Evolutionary conservation across 805 yeast species (phyloP), one percentile per base, ranked within the genome.

Genomic region (Yarrowia osloensis): DNA sequence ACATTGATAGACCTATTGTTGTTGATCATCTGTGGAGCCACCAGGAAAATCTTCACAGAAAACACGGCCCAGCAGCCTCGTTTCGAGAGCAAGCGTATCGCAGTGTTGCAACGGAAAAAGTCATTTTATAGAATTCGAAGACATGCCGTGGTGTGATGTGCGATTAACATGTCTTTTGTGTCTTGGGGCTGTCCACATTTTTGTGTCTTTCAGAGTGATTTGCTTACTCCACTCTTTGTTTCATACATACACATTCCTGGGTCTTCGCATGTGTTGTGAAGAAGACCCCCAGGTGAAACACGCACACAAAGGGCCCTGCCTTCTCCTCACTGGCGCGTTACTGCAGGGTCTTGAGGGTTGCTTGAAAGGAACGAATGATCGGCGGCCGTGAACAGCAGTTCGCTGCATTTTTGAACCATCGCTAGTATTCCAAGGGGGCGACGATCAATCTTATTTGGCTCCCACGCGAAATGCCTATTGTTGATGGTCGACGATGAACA

Each of bases 281-380:
- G 29, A 15, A 33, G 39, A 31, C 50, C 8, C 33, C 37, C 42
- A 35, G 61, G 33, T 54, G 61, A 54, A 35, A 54, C 61, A 35
- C 61, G 44, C 31, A 22, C 22, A 35, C 61, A 24, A 35, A 35
- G 59, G 31, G 44, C 42, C 61, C 44, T 33, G 40, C 40, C 22
- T 50, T 33, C 57, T 33, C 44, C 61, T 35, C 44, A 35, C 44
- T 35, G 17, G 22, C 44, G 44, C 44, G 31, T 35, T 35, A 24
- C 61, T 54, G 61, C 61, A 54, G 61, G 61, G 61, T 54, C 61
- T 22, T 35, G 24, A 35, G 59, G 29, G 61, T 54, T 54, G 44
- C 31, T 54, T 22, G 24, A 4, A 54, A 33, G 17, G 33, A 37
- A 54, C 42, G 24, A 35, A 19, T 21, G 57, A 50, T 50, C 57